Evolutionary conservation across 2,329 filamentous ascomycete species (phyloP).

Genomic region (Monosporascus sp.): DNA sequence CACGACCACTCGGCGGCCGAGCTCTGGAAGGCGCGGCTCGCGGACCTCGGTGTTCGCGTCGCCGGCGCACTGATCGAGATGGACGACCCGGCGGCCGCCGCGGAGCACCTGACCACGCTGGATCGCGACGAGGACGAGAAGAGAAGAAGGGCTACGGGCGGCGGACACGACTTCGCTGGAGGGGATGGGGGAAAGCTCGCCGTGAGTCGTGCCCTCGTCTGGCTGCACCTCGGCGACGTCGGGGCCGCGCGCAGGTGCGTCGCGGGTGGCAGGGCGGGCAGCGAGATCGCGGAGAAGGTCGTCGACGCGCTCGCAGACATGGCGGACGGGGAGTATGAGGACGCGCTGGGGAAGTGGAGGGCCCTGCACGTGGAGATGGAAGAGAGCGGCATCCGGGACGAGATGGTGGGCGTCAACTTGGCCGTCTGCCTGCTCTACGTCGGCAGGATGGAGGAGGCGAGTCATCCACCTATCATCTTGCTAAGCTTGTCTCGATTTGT

Average conservation of each 20-base stretch:
- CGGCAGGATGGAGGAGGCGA: conserved; percentile 67
- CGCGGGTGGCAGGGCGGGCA: conserved; percentile 26
- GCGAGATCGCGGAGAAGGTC: conserved; percentile 39
- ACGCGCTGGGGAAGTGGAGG: conserved; percentile 59
- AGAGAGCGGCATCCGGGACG: conserved; percentile 41
- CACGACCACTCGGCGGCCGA: conserved; percentile 50
- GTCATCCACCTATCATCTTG: conserved; percentile 9
- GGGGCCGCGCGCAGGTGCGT: conserved; percentile 58
- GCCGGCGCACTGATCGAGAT: conserved; percentile 72
- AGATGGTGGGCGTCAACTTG: conserved; percentile 75
- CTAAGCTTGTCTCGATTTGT: no score
- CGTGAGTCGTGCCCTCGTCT: conserved; percentile 59
- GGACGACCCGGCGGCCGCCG: conserved; percentile 79
- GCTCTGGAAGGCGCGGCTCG: conserved; percentile 67
- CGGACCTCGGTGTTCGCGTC: conserved; percentile 67
- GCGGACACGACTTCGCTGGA: conserved; percentile 12
- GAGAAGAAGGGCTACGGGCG: no score
- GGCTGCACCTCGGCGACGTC: conserved; percentile 74
- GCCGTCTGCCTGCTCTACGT: conserved; percentile 82
- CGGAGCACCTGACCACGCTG: conserved; percentile 63
- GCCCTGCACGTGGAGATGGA: conserved; percentile 40
- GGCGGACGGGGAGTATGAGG: conserved; percentile 67
- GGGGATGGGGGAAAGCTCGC: conserved; percentile 35
- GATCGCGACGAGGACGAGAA: conserved; percentile 25
- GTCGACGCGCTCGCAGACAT: conserved; percentile 69